A percentile compares a stretch with the other conserved stretches of the same genome.
Conservation (phyloP, 23 red algal species). For the Gracilaria domingensis region DNA sequence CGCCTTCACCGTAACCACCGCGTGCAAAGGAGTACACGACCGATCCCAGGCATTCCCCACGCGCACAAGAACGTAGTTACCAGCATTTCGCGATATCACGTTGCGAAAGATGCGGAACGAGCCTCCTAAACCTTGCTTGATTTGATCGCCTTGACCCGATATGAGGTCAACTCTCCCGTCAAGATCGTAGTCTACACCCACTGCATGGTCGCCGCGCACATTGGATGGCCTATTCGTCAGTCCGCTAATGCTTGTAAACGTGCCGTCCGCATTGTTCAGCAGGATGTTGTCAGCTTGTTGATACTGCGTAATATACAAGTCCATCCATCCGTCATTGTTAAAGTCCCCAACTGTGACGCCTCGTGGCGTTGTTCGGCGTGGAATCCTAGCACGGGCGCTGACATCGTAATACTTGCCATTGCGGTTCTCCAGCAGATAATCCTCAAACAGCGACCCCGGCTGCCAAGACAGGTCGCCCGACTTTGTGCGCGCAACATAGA, state of each 20-base stretch:
- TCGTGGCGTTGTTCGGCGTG: conserved; percentile 24
- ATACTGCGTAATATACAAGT: conserved; percentile 57
- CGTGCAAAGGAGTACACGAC: conserved; percentile 42
- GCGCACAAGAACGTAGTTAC: conserved; percentile 59
- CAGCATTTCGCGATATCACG: background rate
- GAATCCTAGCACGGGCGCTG: conserved; percentile 29
- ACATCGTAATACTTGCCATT: conserved; percentile 57
- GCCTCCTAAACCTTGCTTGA: conserved; percentile 27
- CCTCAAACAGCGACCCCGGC: conserved; percentile 4
- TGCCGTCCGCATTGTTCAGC: conserved; percentile 66
- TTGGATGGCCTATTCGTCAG: background rate
- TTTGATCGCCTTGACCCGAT: conserved; percentile 39
- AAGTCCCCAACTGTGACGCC: conserved; percentile 81
- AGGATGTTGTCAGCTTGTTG: conserved; percentile 39
- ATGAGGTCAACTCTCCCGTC: conserved; percentile 58
- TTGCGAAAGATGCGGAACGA: conserved; percentile 50
- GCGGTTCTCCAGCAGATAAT: conserved; percentile 57
- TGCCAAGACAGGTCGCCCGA: conserved; percentile 48
- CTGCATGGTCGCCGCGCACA: conserved; percentile 33
- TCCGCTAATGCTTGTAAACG: conserved; percentile 4
- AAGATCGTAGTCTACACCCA: conserved; percentile 61
- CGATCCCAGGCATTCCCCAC: conserved; percentile 49
- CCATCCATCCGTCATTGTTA: conserved; percentile 81
- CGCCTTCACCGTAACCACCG: conserved; percentile 39
- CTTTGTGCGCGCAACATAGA: conserved; percentile 71